These are phyloP conservation scores for Amniculicola lignicola DNA, from an alignment of 495 filamentous ascomycete genomes.

Conservation along the genomic window DNA sequence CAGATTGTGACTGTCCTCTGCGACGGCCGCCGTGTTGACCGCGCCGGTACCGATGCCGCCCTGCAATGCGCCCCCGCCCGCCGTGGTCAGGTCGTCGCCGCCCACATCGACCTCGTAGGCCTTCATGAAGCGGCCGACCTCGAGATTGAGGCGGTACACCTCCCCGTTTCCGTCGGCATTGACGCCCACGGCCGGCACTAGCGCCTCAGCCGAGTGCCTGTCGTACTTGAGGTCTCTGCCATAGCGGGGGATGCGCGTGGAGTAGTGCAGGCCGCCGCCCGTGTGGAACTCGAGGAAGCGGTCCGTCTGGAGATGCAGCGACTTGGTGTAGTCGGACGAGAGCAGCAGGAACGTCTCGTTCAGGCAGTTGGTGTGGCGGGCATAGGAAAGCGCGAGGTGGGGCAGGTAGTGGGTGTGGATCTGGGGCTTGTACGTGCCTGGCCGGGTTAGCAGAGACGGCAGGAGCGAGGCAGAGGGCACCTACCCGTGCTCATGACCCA, in stretches of 20 bases:
- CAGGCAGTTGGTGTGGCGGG: slow-evolving; percentile 87
- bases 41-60: slow-evolving; percentile 76
- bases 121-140: slow-evolving; percentile 85
- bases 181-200: slow-evolving; percentile 84
- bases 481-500: slow-evolving; percentile 97
- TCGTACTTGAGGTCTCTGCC: slow-evolving; percentile 87
- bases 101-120: slow-evolving; percentile 79
- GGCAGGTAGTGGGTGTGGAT: slow-evolving; percentile 87
- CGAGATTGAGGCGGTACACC: slow-evolving; percentile 88
- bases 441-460: slow-evolving; percentile 29
- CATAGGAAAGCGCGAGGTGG: slow-evolving; percentile 86
- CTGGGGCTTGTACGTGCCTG: slow-evolving; percentile 69
- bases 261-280: slow-evolving; percentile 80
- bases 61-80: slow-evolving; percentile 67
- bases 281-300: slow-evolving; percentile 93
- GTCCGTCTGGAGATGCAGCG: slow-evolving; percentile 87
- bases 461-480: slow-evolving; percentile 49
- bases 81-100: slow-evolving; percentile 66
- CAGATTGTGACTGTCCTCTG: slow-evolving; percentile 85
- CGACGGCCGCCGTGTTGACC: slow-evolving; percentile 87
- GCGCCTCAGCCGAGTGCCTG: slow-evolving; percentile 76
- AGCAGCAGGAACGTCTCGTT: slow-evolving; percentile 91
- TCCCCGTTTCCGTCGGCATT: slow-evolving; percentile 81
- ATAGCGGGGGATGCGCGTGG: slow-evolving; percentile 83
- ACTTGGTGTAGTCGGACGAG: slow-evolving; percentile 94